Base-by-base conservation (phyloP, 2,329 filamentous ascomycete genomes). In the Ascochyta rabiei region DNA sequence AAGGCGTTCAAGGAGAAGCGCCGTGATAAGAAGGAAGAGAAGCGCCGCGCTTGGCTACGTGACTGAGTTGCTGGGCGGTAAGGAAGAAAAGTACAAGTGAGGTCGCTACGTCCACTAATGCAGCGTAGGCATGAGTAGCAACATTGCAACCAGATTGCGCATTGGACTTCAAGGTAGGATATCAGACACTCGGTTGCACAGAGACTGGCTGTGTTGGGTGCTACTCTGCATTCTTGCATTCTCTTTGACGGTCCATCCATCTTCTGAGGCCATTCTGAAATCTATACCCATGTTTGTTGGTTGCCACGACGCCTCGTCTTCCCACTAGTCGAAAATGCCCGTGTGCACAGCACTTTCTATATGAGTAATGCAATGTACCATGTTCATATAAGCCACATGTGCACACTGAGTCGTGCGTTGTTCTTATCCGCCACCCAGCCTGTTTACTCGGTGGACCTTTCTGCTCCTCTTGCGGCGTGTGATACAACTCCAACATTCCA, bases 1-100 rank as follows among this genome's bases (percentile, higher is more conserved):
- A 93, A 96, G 79, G 86, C 88, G 52, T 96, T 93, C 79, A 95
- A 93, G 76, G 89, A 96, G 75, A 96, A 96, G 83, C 83, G 92
- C 59, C 85, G 87, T 58, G 90, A 90, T 39, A 91, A 86, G 79
- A 98, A 98, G 77, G 92, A 97, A 74, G 92, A 97, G 80, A 98
- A 96, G 79, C 84, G 93, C 57, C 82, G 93, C 61, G 93, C 92
- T 9, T 99, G 95, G 91, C 76, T 98, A 68, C 82, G 87, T 67
- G 93, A 96, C 76, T 97, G 78, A 87, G 50, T 34, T 41, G 24
- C 34, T 44, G 48, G 62, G 68, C 48, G 67, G 71, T 73, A 72
- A 73, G 70, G 54, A 51, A 62, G 56, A 61, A 50, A 46, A 59
- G 50, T 49, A 53, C 51, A 51, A 57, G 60, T 58, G 44, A 62